Base-by-base conservation (phyloP, 2,329 filamentous ascomycete species). In the Pseudophaeomoniella oleicola region DNA sequence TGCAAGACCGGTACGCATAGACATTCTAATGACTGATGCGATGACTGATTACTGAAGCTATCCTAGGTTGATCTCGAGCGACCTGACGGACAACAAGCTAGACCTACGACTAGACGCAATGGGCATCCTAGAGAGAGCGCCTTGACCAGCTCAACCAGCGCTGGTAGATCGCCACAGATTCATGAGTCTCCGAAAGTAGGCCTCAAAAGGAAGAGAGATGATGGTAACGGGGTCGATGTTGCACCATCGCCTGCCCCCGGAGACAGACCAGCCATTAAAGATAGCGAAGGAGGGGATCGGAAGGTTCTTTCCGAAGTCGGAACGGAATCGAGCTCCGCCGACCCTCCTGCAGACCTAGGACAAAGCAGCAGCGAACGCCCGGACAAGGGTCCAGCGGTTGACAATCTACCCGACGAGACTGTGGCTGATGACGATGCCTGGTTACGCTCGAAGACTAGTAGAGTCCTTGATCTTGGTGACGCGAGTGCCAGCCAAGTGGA, bases 401-500 rank as follows among this genome's bases (percentile, higher is more conserved):
- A 27, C 22, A 27, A 9, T n/a, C 22, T 27, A n/a, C 22, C n/a
- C 12, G 14, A 16, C 15, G 34, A 3, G 13, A 4, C 16, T 18
- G 3, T n/a, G 9, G 22, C 6, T 27, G 22, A 27, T 15, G 86
- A 94, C 59, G 76, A 79, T 42, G 87, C 96, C 57, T 98, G 90
- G 90, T 67, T 94, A 47, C 77, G 88, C 39, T 88, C 82, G 43
- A 76, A 82, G 47, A 96, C 87, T 11, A 94, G 79, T 59, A 74
- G 88, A 49, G 64, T 93, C 34, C 67, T 94, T 35, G 90, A 88
- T 54, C 65, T 96, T 17, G 67, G 87, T 37, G 84, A 93, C 48
- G 80, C 84, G 31, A 78, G 78, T 41, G 73, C 81, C 41, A 56
- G 58, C 1, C 44, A 49, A 33, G 36, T 36, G 41, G 19, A 40